phyloP scores from a whole-genome alignment of 805 yeast species.

The Cyberlindnera amylophila region DNA sequence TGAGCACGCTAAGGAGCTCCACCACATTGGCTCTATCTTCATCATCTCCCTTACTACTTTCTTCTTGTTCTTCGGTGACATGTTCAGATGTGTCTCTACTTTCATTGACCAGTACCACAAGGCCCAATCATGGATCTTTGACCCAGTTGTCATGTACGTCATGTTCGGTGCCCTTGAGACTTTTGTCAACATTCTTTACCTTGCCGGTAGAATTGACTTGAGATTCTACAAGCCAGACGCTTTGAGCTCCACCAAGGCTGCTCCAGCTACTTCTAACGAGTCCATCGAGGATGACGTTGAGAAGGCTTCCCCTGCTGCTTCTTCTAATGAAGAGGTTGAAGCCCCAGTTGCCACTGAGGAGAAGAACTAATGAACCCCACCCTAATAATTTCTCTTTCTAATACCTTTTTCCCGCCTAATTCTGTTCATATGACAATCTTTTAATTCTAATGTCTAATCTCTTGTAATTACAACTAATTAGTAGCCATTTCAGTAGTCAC shows the following conservation, averaged over 20 bases:
- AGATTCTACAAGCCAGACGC: slow-evolving; percentile 77
- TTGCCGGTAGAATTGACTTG: slow-evolving; percentile 66
- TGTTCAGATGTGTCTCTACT: slow-evolving; percentile 46
- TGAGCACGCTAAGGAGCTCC: slow-evolving; percentile 28
- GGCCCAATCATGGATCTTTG: slow-evolving; percentile 41
- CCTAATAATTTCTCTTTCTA: background rate
- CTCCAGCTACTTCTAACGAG: background rate
- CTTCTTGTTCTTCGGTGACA: slow-evolving; percentile 46
- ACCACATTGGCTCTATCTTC: slow-evolving; percentile 48
- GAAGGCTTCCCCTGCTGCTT: background rate
- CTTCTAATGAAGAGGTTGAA: background rate
- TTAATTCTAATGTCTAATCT: background rate
- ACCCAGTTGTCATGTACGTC: slow-evolving; percentile 62
- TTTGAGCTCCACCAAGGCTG: slow-evolving; percentile 12
- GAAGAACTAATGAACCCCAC: background rate
- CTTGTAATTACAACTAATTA: too few species aligned
- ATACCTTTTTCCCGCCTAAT: background rate
- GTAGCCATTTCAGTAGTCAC: too few species aligned
- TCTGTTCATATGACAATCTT: background rate
- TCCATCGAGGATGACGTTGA: slow-evolving; percentile 3
- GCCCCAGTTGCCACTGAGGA: background rate
- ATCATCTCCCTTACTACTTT: slow-evolving; percentile 43
- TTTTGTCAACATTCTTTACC: slow-evolving; percentile 49
- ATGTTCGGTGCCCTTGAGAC: slow-evolving; percentile 68
- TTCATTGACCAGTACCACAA: slow-evolving; percentile 33